Evolutionary conservation across 345 rosid genomes (phyloP).

Genomic region (Geranium brycei): DNA sequence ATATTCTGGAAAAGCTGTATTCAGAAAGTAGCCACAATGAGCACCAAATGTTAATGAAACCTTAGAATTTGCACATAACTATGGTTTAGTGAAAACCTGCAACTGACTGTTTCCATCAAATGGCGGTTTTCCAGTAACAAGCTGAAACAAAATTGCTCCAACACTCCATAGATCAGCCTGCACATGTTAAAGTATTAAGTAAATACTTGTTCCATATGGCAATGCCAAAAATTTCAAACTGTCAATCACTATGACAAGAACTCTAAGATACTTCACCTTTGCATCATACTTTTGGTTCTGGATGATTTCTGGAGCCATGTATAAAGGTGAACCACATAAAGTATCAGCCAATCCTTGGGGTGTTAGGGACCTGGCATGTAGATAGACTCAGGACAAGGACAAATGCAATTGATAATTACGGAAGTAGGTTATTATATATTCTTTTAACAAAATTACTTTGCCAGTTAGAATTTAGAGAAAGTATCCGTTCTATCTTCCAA

Average conservation of each 20-base stretch:
- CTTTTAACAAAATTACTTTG: neutral
- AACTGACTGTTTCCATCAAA: slow-evolving; percentile 56
- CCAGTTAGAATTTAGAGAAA: neutral
- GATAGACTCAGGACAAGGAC: neutral
- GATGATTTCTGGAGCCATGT: slow-evolving; percentile 89
- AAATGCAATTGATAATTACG: neutral
- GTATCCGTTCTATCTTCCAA: neutral
- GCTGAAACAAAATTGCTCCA: slow-evolving; percentile 68
- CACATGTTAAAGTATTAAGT: slow-evolving; percentile 2
- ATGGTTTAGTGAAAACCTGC: slow-evolving; percentile 29
- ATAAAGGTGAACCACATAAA: slow-evolving; percentile 71
- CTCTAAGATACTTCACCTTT: slow-evolving; percentile 38
- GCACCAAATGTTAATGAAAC: neutral
- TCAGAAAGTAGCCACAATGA: slow-evolving; percentile 15
- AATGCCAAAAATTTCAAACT: neutral
- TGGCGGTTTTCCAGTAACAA: slow-evolving; percentile 75
- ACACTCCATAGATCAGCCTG: slow-evolving; percentile 95
- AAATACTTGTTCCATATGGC: neutral
- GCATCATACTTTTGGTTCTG: slow-evolving; percentile 69
- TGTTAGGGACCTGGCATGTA: slow-evolving; percentile 44
- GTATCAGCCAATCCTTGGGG: slow-evolving; percentile 59
- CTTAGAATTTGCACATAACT: neutral
- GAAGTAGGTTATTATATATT: too few relatives aligned
- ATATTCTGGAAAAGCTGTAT: slow-evolving; percentile 66
- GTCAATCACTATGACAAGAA: neutral